Base-by-base conservation (phyloP, 352 stramenopile species). In the Phytophthora pistaciae region DNA sequence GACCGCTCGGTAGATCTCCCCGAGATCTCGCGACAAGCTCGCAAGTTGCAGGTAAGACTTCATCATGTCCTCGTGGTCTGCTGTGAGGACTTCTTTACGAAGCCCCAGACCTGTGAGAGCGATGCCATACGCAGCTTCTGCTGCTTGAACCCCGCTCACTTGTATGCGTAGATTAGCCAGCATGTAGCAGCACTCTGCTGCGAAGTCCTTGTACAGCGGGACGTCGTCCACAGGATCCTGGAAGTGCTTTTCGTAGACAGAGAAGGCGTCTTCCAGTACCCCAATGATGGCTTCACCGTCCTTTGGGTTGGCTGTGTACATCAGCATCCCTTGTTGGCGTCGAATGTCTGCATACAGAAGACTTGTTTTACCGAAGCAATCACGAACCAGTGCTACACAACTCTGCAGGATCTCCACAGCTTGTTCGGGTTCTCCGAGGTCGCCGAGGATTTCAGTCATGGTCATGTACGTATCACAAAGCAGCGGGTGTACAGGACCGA, bases 211-310 rank as follows among this genome's bases (percentile, higher is more conserved):
- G 62, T 74, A 74, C 2, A 64, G 52, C 0, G 62, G 48, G 11
- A 61, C 31, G 33, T 84, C 60, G 10, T 72, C 54, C 16, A 62
- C 68, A 13, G 61, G 61, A 59, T 73, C 59, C 10, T 66, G 40
- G 38, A 90, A 78, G 44, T 84, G 66, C 8, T 64, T 73, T 38
- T 91, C 83, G 60, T 92, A 92, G 2, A 91, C 66, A 13, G 64
- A 66, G 20, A 89, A 67, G 0, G 82, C 76, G 16, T 94, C 87
- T 66, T 92, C 82, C 13, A 91, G 56, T 0, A 94, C 63, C 1
- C 75, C 77, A 8, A 80, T 64, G 8, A 79, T 75, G 44, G 86
- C 72, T 10, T 88, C 78, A 14, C n/a, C 44, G 9, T 38, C 16
- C 8, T 9, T 57, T 14, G 50, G 55, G 50, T 71, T 66, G 29